Percentiles rank a stretch among this genome's conserved stretches.
Evolutionary conservation across 2,329 filamentous ascomycete species (phyloP).

Genomic region (Byssothecium circinans): DNA sequence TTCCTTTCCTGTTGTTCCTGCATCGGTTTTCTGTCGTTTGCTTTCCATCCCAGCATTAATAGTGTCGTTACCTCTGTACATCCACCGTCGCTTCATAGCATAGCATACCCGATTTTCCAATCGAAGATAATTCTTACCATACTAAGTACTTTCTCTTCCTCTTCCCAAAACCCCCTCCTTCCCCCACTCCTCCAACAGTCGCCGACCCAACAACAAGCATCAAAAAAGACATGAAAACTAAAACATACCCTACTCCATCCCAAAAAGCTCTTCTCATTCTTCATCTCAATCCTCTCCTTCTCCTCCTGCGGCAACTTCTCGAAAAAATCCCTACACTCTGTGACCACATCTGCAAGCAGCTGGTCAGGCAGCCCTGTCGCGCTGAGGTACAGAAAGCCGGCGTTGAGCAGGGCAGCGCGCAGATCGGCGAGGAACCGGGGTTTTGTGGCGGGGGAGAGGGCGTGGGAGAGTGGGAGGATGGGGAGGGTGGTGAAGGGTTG

Average conservation of each 20-base stretch:
- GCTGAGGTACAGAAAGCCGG: conserved; percentile 85
- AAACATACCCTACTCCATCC: conserved; percentile 50
- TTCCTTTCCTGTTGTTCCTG: conserved; percentile 1
- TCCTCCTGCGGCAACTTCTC: conserved; percentile 69
- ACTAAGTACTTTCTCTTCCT: not conserved
- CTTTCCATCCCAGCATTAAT: conserved; percentile 1
- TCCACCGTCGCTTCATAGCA: not conserved
- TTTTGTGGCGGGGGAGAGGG: conserved; percentile 69
- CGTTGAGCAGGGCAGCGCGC: conserved; percentile 75
- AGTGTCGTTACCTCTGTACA: not conserved
- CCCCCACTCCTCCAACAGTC: not conserved
- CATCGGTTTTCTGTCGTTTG: not conserved
- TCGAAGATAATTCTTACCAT: not conserved
- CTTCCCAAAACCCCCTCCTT: not conserved
- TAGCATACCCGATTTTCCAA: not conserved
- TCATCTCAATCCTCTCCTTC: conserved; percentile 65
- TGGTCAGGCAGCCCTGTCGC: conserved; percentile 65
- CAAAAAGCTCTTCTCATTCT: conserved; percentile 52
- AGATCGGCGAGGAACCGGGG: conserved; percentile 70
- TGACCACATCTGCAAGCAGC: conserved; percentile 66
- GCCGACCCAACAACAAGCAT: too few species aligned
- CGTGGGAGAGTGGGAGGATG: conserved; percentile 72
- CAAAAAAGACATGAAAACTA: not conserved
- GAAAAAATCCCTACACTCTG: conserved; percentile 73
- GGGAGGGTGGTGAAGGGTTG: conserved; percentile 69